Conservation (phyloP, 2,329 filamentous ascomycete species). For the Penicillium sp. region DNA sequence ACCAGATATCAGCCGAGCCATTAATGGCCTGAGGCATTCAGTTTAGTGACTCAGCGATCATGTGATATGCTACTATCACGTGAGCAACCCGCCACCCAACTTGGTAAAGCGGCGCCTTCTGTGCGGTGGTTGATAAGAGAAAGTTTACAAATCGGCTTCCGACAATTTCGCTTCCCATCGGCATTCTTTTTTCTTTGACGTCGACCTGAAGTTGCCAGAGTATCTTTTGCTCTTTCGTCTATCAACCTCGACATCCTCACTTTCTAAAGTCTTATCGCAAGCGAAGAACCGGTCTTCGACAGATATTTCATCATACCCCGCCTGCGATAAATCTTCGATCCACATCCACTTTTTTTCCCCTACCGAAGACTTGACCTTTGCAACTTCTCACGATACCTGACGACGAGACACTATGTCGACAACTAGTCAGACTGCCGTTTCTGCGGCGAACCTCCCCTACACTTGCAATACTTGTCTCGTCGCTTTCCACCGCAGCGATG, state of each 20-base stretch:
- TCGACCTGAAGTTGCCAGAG: background rate
- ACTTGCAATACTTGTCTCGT: constrained; percentile 99
- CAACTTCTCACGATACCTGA: constrained; percentile 3
- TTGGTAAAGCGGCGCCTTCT: constrained; percentile 7
- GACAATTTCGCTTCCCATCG: background rate
- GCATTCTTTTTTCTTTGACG: background rate
- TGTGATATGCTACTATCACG: constrained; percentile 4
- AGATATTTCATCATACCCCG: constrained; percentile 15
- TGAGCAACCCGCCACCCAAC: background rate
- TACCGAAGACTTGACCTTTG: constrained; percentile 7
- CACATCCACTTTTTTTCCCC: constrained; percentile 19
- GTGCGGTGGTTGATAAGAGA: constrained; percentile 9
- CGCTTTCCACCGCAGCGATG: constrained; percentile 87
- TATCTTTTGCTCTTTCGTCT: background rate
- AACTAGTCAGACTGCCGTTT: constrained; percentile 27
- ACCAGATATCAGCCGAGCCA: constrained; percentile 24
- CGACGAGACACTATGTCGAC: constrained; percentile 22
- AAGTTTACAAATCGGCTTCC: constrained; percentile 8
- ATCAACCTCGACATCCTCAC: background rate
- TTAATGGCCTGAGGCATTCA: constrained; percentile 14
- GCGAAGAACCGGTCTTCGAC: constrained; percentile 2
- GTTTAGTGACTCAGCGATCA: background rate
- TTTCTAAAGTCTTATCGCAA: background rate
- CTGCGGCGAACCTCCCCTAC: constrained; percentile 67
- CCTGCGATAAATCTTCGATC: constrained; percentile 22